Evolutionary conservation across 2,329 filamentous ascomycete species (phyloP), one percentile per base, ranked within the genome.

Genomic region (Aspergillus unguis): DNA sequence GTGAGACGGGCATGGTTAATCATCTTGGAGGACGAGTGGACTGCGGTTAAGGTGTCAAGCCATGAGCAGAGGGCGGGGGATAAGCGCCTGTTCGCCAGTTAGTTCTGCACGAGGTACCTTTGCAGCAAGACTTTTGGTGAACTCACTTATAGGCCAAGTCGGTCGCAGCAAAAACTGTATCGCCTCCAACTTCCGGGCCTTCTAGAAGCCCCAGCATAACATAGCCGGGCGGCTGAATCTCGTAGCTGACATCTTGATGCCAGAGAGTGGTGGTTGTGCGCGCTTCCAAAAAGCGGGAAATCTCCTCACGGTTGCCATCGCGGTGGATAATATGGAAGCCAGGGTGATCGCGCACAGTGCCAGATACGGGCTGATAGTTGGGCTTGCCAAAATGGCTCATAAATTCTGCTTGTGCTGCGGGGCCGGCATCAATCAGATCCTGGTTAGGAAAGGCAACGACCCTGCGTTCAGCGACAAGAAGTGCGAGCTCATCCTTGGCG

Each of bases 391-490:
- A 77, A 51, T 77, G 65, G 38, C 71, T 64, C 63, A 75, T 75
- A 53, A 77, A 77, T 2, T 70, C 64, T 47, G 75, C 71, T 58
- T 75, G 75, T 9, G 62, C 64, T 4, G 67, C 69, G 3, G 74
- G 74, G 6, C 75, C 73, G 17, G 70, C 70, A 53, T 75, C 70
- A 27, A 77, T 73, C 44, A 79, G 70, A 51, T 80, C 76, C 53
- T 80, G 75, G 32, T 78, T 70, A n/a, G 76, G 75, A 65, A 80
- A 79, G 32, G 77, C 76, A 9, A 77, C 70, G 11, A 80, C 75
- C 47, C 77, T 77, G 55, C 87, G 83, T 72, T 90, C 80, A 8
- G 88, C 85, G 8, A 91, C 86, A 57, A 87, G 84, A 25, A 86
- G 81, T 1, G 77, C 78, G 8, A 80, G 73, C 58, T 80, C 78